A percentile compares a stretch with the other conserved stretches of the same genome.
Evolutionary conservation across 148 eudicot species (phyloP).

Genomic region (Heliamphora exappendiculata): DNA sequence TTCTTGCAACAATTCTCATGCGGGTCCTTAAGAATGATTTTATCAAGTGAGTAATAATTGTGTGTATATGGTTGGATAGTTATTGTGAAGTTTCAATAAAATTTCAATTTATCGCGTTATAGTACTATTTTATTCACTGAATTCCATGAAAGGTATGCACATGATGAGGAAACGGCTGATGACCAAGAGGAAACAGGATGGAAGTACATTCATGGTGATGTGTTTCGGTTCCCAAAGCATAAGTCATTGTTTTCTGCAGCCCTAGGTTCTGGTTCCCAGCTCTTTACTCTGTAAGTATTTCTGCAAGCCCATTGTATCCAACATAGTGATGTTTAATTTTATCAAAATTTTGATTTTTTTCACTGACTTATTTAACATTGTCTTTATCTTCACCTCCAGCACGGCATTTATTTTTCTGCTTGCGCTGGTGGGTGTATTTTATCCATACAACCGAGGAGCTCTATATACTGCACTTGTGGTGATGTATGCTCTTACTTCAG

Average conservation of each 20-base stretch:
- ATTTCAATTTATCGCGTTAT: no score
- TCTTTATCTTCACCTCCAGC: slow-evolving; percentile 11
- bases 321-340: no score
- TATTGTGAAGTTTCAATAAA: no score
- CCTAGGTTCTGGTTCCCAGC: slow-evolving; percentile 21
- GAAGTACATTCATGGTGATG: slow-evolving; percentile 26
- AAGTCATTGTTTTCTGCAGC: slow-evolving; percentile 16
- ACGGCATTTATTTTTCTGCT: slow-evolving; percentile 3
- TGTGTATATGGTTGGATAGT: no score
- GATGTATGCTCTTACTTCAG: slow-evolving; percentile 15
- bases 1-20: slow-evolving; percentile 9
- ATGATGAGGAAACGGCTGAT: slow-evolving; percentile 15
- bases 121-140: no score
- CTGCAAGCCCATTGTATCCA: no score
- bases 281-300: slow-evolving; percentile 16
- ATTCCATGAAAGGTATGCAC: slow-evolving; percentile 15
- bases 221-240: slow-evolving; percentile 18
- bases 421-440: slow-evolving; percentile 17
- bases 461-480: slow-evolving; percentile 14
- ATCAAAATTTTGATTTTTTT: no score
- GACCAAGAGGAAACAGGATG: slow-evolving; percentile 26
- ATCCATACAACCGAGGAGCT: slow-evolving; percentile 22
- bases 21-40: slow-evolving; percentile 19
- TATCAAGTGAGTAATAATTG: slow-evolving; percentile 9
- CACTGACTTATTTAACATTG: no score